Base-by-base conservation (phyloP, 2,329 filamentous ascomycete species). In the Amphichorda felina region DNA sequence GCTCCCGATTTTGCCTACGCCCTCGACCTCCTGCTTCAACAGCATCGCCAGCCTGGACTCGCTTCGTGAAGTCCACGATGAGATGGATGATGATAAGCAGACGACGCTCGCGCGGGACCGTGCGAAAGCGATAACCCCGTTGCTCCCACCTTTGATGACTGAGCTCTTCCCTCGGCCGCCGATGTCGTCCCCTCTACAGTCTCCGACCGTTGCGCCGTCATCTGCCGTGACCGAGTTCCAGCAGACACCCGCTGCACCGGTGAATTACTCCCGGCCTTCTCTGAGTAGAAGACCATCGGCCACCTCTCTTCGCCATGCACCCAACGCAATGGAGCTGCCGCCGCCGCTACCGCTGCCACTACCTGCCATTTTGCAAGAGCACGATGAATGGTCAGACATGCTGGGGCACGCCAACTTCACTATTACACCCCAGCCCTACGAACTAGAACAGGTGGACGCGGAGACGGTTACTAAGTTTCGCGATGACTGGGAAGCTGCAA, bases 331-430 rank as follows among this genome's bases (percentile, higher is more conserved):
- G 15, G 29, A 31, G 15, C 29, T 31, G n/a, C 29, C 29, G 8
- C 8, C 8, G 24, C 24, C 24, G 24, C 24, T 13, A 13, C 24
- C 13, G 30, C 18, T 33, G n/a, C 18, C 31, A 4, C 72, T 82
- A 13, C 73, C 78, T 4, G 69, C 73, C 4, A 75, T 87, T 42
- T 62, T 79, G 22, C 75, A 82, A 37, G 74, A 77, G 5, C 68
- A 78, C 34, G 86, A 94, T 52, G 76, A 80, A 45, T 95, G 89
- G 89, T 81, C 84, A 1, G 75, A 81, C 50, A 77, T 76, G 38
- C 73, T 96, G 11, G 89, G 89, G 19, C 88, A 96, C 53, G 88
- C 88, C 43, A 94, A 96, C 61, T 95, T 93, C 55, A 88, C 75
- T 47, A 93, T 96, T 46, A 63, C 74, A 16, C 88, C 88, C 0